Evolutionary conservation across 192 early-diverging fungal genomes (phyloP), one percentile per base, ranked within the genome.

Genomic region (Lunasporangiospora selenospora): DNA sequence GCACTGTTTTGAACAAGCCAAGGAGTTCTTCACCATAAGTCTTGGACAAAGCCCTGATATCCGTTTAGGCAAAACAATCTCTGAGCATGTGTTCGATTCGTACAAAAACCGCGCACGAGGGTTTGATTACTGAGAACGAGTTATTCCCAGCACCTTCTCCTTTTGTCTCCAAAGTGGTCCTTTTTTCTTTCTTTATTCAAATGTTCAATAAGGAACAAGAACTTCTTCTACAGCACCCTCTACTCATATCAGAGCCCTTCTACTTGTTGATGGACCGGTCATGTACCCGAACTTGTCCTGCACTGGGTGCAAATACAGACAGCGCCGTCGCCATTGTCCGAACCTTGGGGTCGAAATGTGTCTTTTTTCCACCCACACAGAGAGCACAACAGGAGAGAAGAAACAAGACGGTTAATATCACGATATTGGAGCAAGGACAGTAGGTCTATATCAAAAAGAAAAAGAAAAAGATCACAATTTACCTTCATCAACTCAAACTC

Each of bases 401-500:
- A 42, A 21, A 1, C 21, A 12, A 2, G 23, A 31, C 33, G 21
- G 40, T 26, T 1, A n/a, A 5, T 23, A 0, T 6, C 26, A 6
- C 11, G n/a, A n/a, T n/a, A n/a, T n/a, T n/a, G n/a, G n/a, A n/a
- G n/a, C n/a, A n/a, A n/a, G n/a, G n/a, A n/a, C n/a, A n/a, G n/a
- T n/a, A n/a, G n/a, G n/a, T n/a, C n/a, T n/a, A n/a, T n/a, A n/a
- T n/a, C n/a, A n/a, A n/a, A n/a, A n/a, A n/a, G n/a, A 31, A 38
- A 48, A 34, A 34, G 16, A 23, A 16, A 58, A 21, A n/a, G n/a
- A 41, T 3, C 29, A n/a, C 32, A 10, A 33, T 48, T 67, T 84
- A 90, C 88, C 82, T 85, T 84, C 49, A 93, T 87, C 56, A 91
- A 81, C 52, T 83, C 82, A 46, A 95, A 75, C 75, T 98, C 96